phyloP scores from a whole-genome alignment of 352 stramenopile species.

The Lagenidium sp. region DNA sequence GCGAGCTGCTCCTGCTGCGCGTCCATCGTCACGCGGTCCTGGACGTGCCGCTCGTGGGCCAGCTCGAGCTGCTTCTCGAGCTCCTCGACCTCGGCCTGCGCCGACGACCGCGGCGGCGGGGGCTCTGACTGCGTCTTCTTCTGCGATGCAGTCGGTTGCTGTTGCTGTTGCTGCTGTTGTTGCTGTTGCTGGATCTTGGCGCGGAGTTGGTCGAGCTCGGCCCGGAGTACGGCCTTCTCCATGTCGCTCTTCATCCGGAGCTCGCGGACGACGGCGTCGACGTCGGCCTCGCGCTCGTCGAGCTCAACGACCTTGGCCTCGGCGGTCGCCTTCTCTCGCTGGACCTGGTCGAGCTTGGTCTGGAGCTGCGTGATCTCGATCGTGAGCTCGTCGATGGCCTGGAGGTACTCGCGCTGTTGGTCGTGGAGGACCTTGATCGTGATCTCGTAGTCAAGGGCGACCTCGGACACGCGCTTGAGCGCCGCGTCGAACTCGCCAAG shows the following conservation, averaged over 20 bases:
- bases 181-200: conserved; percentile 28
- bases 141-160: conserved; percentile 7
- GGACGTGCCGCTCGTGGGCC: conserved; percentile 56
- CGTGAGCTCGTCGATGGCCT: conserved; percentile 54
- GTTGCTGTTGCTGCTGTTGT: conserved; percentile 23
- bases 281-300: conserved; percentile 52
- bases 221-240: conserved; percentile 35
- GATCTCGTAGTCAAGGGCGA: conserved; percentile 34
- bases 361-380: conserved; percentile 57
- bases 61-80: conserved; percentile 50
- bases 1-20: conserved; percentile 46
- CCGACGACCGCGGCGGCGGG: not conserved
- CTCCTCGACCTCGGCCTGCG: conserved; percentile 18
- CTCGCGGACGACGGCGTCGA: conserved; percentile 37
- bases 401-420: conserved; percentile 37
- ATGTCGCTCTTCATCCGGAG: conserved; percentile 38
- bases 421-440: conserved; percentile 34
- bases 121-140: not conserved
- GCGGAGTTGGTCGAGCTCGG: conserved; percentile 31
- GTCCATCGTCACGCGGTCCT: conserved; percentile 46
- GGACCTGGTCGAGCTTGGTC: conserved; percentile 32
- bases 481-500: conserved; percentile 23
- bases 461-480: conserved; percentile 22
- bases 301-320: conserved; percentile 70
- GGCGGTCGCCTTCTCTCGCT: conserved; percentile 39